Conservation (phyloP, 2,329 filamentous ascomycete species). For the Lasiodiplodia theobromae region DNA sequence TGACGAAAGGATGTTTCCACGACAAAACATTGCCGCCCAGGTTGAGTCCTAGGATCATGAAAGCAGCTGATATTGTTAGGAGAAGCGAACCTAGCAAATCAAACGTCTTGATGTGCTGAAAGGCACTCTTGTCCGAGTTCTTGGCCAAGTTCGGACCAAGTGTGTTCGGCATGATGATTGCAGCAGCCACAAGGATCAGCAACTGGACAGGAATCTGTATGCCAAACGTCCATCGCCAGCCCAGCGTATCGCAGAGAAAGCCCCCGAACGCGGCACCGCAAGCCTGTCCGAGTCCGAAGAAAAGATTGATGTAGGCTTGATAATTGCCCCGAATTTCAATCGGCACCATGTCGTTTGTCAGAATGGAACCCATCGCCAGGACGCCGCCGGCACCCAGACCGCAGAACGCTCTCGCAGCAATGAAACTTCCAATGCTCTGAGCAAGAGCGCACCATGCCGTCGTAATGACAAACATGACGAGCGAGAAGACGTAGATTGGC, state of each 20-base stretch:
- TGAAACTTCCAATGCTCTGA: constrained; percentile 71
- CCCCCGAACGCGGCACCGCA: constrained; percentile 74
- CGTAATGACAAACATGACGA: constrained; percentile 68
- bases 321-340: constrained; percentile 76
- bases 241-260: constrained; percentile 71
- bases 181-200: constrained; percentile 51
- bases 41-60: constrained; percentile 60
- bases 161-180: constrained; percentile 52
- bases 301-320: constrained; percentile 73
- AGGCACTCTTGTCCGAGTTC: constrained; percentile 48
- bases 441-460: constrained; percentile 76
- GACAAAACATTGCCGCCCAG: constrained; percentile 60
- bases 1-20: constrained; percentile 60
- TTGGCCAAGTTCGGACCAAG: constrained; percentile 56
- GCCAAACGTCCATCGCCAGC: constrained; percentile 75
- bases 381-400: constrained; percentile 77
- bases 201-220: constrained; percentile 60
- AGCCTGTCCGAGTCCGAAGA: constrained; percentile 60
- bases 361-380: constrained; percentile 72
- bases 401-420: constrained; percentile 72
- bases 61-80: constrained; percentile 55
- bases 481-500: constrained; percentile 67
- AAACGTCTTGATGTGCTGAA: constrained; percentile 56
- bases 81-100: constrained; percentile 59
- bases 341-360: constrained; percentile 76